phyloP scores from a whole-genome alignment of 73 alveolate genomes.

The Paramecium primaurelia region DNA sequence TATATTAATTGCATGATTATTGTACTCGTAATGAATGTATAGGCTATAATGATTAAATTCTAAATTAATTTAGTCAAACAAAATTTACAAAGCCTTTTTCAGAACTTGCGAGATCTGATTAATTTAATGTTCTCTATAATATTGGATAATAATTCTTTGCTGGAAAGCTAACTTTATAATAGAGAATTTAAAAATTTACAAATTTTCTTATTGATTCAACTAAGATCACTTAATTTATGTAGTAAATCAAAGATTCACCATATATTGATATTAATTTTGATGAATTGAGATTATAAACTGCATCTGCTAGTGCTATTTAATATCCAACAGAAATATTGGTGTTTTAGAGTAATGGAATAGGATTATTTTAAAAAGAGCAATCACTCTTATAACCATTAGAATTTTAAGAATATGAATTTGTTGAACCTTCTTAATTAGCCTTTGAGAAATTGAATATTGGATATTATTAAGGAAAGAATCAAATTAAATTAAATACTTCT shows the following conservation, averaged over 20 bases:
- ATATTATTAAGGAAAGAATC: neutral
- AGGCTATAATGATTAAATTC: neutral
- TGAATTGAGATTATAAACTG: neutral
- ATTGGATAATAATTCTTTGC: conserved; percentile 24
- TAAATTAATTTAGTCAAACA: neutral
- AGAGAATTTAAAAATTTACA: neutral
- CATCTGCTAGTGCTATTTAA: neutral
- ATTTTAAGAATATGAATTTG: neutral
- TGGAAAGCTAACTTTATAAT: neutral
- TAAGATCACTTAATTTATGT: neutral
- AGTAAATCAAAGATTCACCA: neutral
- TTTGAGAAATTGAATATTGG: conserved; percentile 4
- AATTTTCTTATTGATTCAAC: neutral
- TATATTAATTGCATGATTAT: neutral
- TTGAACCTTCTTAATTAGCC: neutral
- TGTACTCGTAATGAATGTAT: neutral
- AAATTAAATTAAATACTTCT: neutral
- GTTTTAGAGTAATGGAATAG: neutral
- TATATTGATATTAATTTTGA: neutral
- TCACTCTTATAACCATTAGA: neutral
- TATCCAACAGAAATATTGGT: neutral
- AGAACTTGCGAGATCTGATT: neutral
- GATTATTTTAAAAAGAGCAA: neutral
- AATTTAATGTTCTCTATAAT: neutral
- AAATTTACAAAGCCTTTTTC: neutral